Conservation (phyloP, 108 stramenopile species). For the Nannochloropsis salina region DNA sequence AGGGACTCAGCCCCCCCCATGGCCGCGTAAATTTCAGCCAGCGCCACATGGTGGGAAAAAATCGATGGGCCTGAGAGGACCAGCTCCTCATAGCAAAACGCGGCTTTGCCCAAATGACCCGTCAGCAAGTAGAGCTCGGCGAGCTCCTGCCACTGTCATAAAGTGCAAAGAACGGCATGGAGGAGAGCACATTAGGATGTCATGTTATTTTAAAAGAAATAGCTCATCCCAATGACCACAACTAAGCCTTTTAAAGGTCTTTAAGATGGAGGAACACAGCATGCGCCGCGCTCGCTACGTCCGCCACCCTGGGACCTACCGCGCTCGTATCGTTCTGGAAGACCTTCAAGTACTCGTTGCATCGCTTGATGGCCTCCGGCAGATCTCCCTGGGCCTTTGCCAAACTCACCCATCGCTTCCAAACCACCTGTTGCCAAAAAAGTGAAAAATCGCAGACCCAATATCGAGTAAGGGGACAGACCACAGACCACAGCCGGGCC, state of each 20-base stretch:
- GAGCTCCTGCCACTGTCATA: slow-evolving; percentile 36
- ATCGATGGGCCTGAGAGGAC: slow-evolving; percentile 28
- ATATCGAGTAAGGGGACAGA: too few species aligned
- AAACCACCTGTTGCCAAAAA: neutral
- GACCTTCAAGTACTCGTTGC: slow-evolving; percentile 11
- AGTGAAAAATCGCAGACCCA: too few species aligned
- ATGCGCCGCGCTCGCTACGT: too few species aligned
- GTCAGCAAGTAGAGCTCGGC: slow-evolving; percentile 34
- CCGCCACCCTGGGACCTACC: neutral
- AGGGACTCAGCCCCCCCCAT: slow-evolving; percentile 35
- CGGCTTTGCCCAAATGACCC: slow-evolving; percentile 33
- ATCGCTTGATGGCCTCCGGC: neutral
- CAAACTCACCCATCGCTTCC: slow-evolving; percentile 8
- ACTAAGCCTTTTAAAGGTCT: too few species aligned
- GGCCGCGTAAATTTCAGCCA: slow-evolving; percentile 40
- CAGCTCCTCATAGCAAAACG: slow-evolving; percentile 50
- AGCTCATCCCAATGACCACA: too few species aligned
- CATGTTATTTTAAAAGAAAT: too few species aligned
- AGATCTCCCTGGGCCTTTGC: slow-evolving; percentile 10
- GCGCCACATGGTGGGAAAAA: slow-evolving; percentile 28
- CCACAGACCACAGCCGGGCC: too few species aligned
- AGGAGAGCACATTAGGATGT: too few species aligned
- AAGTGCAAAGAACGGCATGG: too few species aligned
- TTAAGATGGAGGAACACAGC: too few species aligned
- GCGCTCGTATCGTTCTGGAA: slow-evolving; percentile 2